Evolutionary conservation across 192 early-diverging fungal genomes (phyloP).

Genomic region (Dispira simplex): DNA sequence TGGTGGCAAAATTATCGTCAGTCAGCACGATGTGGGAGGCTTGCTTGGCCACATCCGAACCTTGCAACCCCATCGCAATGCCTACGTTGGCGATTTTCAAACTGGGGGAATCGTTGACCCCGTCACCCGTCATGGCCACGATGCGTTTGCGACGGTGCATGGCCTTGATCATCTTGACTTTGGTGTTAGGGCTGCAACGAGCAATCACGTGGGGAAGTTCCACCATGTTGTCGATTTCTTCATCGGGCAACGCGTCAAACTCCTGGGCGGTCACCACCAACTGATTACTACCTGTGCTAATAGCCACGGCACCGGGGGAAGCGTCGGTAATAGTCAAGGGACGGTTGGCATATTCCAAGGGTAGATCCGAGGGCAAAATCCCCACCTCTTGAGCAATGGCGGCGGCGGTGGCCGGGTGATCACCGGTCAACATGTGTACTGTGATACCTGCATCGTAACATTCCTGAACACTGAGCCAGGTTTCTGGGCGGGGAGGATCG

Average conservation of each 20-base stretch:
- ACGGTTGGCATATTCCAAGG: constrained; percentile 10
- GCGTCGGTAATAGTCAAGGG: constrained; percentile 9
- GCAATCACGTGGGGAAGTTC: constrained; percentile 86
- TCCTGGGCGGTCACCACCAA: constrained; percentile 73
- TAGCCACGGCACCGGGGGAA: constrained; percentile 16
- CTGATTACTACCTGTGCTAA: constrained; percentile 14
- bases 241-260: constrained; percentile 73
- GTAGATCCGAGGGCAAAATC: constrained; percentile 41
- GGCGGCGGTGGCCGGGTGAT: constrained; percentile 79
- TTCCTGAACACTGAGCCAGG: constrained; percentile 41
- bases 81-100: constrained; percentile 67
- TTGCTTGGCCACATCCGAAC: constrained; percentile 57
- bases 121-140: constrained; percentile 87
- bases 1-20: constrained; percentile 70
- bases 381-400: constrained; percentile 83
- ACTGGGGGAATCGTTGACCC: constrained; percentile 66
- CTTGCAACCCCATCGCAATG: constrained; percentile 51
- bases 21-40: constrained; percentile 83
- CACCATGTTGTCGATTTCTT: constrained; percentile 55
- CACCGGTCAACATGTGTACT: constrained; percentile 94
- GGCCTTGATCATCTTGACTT: constrained; percentile 92
- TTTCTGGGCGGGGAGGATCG: constrained; percentile 73
- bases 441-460: constrained; percentile 87
- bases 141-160: constrained; percentile 60
- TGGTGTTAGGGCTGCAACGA: constrained; percentile 87